Evolutionary conservation across 768 basidiomycete genomes (phyloP), one percentile per base, ranked within the genome.

Genomic region (Agaricus bisporus): DNA sequence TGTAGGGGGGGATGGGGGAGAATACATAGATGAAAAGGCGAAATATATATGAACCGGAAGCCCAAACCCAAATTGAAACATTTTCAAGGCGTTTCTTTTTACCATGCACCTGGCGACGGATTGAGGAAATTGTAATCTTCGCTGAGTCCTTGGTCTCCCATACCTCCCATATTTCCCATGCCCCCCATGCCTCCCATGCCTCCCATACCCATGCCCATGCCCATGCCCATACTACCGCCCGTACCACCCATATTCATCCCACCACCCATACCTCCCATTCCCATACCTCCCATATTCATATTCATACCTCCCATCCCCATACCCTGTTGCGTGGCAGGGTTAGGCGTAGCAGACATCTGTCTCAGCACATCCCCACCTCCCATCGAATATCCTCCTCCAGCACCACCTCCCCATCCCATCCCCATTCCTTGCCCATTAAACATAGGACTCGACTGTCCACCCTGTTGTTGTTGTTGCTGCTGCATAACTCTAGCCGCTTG

Each of bases 401-500:
- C 52, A 12, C 37, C 45, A 28, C 43, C 44, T 4, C 51, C 51
- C 8, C 17, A 35, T 14, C 52, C 52, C 51, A 42, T 45, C 29
- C 45, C 45, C 52, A 47, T 47, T 17, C 45, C 37, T 28, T 54
- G 52, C 7, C 45, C 46, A 22, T 54, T 54, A 22, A 54, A 54
- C 52, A 41, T 48, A 20, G 45, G 54, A 28, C 58, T 58, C 59
- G 66, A 63, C 56, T 60, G 61, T 60, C 63, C 48, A 11, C 53
- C 67, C 28, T 58, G 60, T 46, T 68, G 65, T 29, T 65, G 62
- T 41, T 56, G 65, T 29, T 65, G 62, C 42, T 56, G 58, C 54
- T 68, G 70, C 69, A 73, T 67, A 51, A 58, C 65, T 47, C 74
- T 66, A 59, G 71, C 64, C 28, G 66, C 68, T 58, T 72, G 73